Conservation (phyloP, 2,329 filamentous ascomycete species). For the Beauveria rudraprayagi region DNA sequence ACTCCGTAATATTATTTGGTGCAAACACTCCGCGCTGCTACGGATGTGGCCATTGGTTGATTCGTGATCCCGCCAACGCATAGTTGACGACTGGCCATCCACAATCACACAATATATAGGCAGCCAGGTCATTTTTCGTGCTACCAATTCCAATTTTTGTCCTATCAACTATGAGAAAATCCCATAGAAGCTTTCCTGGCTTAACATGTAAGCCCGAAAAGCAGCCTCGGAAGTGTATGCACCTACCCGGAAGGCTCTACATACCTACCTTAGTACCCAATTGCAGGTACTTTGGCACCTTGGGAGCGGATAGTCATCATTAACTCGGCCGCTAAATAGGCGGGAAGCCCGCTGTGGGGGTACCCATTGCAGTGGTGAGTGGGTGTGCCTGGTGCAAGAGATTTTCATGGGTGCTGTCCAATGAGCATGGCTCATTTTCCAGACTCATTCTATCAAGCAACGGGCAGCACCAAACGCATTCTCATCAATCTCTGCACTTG, state of each 20-base stretch:
- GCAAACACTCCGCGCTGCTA: not conserved
- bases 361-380: not conserved
- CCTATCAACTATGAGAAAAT: not conserved
- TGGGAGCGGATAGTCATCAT: not conserved
- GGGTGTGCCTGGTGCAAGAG: not conserved
- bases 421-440: too few relatives aligned
- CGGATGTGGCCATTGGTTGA: not conserved
- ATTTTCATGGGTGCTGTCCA: too few relatives aligned
- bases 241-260: not conserved
- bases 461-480: too few relatives aligned
- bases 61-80: not conserved
- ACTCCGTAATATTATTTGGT: too few relatives aligned
- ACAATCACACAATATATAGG: not conserved
- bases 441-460: too few relatives aligned
- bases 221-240: too few relatives aligned
- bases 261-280: not conserved
- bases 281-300: not conserved
- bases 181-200: not conserved
- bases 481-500: too few relatives aligned
- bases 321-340: not conserved
- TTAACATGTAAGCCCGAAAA: not conserved
- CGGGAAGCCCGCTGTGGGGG: conserved; percentile 8
- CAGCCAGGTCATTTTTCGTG: not conserved
- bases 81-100: not conserved
- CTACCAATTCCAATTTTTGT: not conserved